Evolutionary conservation across 1,284 basidiomycete genomes (phyloP), one percentile per base, ranked within the genome.

Genomic region (Apiotrichum akiyoshidainum): DNA sequence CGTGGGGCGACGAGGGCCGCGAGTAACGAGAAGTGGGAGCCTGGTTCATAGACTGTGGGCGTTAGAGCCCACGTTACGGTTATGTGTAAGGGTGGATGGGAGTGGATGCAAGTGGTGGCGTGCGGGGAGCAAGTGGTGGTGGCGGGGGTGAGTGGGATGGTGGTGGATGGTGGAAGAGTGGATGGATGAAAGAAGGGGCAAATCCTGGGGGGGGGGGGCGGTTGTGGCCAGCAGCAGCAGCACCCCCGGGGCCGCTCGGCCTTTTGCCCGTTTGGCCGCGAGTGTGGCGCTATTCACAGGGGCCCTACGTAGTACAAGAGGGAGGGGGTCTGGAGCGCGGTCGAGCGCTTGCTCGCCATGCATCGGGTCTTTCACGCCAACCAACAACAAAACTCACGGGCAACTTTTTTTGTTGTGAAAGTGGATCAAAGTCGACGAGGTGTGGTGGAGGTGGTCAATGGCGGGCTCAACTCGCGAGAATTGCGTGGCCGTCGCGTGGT

Each of bases 401-500:
- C 52, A 54, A 54, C 45, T 37, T 14, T 39, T 46, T 31, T 50
- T 42, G 19, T 35, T 26, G 5, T 34, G 52, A 19, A 9, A 11
- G 31, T 11, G n/a, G 7, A 26, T 35, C 12, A 7, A 17, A 42
- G 14, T 13, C 11, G 14, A 33, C 7, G n/a, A 33, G 19, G 45
- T 19, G 49, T 16, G 53, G 49, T 60, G 50, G 52, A 44, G 52
- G 51, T 10, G 16, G 42, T 21, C 13, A 21, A 16, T 48, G 40
- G 34, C n/a, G 41, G 21, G 10, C 40, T 33, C 46, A 34, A 48
- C 57, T 55, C 57, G 57, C 60, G 61, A 52, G 40, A 54, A 42
- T 34, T 51, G 61, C 58, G 61, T 63, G 61, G 61, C 40, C 61
- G 58, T 60, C 61, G 61, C 61, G 61, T 63, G 61, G 61, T 11